These are phyloP conservation scores for Psilocybe sp. DNA, from an alignment of 768 basidiomycete species.

Conservation along the genomic window DNA sequence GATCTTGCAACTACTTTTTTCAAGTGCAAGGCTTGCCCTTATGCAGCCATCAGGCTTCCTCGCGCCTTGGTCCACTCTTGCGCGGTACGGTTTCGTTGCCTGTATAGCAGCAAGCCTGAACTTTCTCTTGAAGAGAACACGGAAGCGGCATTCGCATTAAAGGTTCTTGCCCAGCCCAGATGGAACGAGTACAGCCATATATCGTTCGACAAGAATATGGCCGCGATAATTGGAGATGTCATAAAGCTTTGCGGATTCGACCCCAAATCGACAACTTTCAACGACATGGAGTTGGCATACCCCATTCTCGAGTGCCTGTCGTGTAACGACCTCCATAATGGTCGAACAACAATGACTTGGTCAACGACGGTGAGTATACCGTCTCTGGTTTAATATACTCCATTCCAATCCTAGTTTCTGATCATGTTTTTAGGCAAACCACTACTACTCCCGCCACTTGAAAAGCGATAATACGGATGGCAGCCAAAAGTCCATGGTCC, in stretches of 20 bases:
- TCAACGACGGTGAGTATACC: neutral
- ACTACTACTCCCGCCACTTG: too few relatives aligned
- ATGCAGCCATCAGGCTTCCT: neutral
- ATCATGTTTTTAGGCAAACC: too few relatives aligned
- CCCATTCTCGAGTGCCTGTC: slow-evolving; percentile 1
- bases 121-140: neutral
- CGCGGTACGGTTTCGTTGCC: neutral
- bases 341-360: slow-evolving; percentile 8
- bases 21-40: neutral
- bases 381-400: neutral
- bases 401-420: neutral
- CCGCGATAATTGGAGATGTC: neutral
- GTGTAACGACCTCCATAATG: neutral
- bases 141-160: neutral
- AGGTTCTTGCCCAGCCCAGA: neutral
- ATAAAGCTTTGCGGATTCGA: slow-evolving; percentile 5
- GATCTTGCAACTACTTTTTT: slow-evolving; percentile 3
- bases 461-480: too few relatives aligned
- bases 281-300: slow-evolving; percentile 1
- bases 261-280: neutral
- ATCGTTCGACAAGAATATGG: neutral
- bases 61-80: neutral
- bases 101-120: neutral
- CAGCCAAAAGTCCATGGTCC: too few relatives aligned
- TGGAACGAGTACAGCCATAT: too few relatives aligned